phyloP scores from a whole-genome alignment of 2,329 filamentous ascomycete genomes.

The Calonectria hongkongensis region DNA sequence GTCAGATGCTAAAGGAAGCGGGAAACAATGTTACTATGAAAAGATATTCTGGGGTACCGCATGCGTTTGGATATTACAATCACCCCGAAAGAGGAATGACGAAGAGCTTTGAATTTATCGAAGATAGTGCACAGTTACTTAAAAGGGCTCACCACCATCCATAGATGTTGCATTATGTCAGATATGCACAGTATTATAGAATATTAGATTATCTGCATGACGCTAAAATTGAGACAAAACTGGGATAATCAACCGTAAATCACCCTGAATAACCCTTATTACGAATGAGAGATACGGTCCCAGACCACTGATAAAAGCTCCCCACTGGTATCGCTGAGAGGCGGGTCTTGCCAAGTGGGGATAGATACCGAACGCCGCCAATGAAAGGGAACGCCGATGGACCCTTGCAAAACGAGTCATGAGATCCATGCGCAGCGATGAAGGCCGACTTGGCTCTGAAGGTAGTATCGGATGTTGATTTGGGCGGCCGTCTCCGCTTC shows the following conservation, averaged over 20 bases:
- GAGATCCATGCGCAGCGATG: not conserved
- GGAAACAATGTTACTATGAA: slow-evolving; percentile 55
- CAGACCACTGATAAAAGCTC: not conserved
- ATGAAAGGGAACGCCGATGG: slow-evolving; percentile 14
- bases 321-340: not conserved
- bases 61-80: slow-evolving; percentile 57
- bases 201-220: not conserved
- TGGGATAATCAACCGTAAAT: not conserved
- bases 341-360: not conserved
- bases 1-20: slow-evolving; percentile 45
- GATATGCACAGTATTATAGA: not conserved
- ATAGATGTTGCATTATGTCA: not conserved
- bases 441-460: not conserved
- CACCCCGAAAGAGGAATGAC: slow-evolving; percentile 51
- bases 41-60: slow-evolving; percentile 54
- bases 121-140: slow-evolving; percentile 47
- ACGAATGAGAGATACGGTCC: not conserved
- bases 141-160: slow-evolving; percentile 28
- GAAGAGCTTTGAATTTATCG: slow-evolving; percentile 55
- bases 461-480: slow-evolving; percentile 3
- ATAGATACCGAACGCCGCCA: slow-evolving; percentile 25
- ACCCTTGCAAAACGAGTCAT: not conserved
- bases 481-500: not conserved
- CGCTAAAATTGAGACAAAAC: not conserved
- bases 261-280: slow-evolving; percentile 14